Percentiles rank a stretch among this genome's conserved stretches.
Conservation (phyloP, 345 rosid genomes). For the Lumnitzera racemosa region DNA sequence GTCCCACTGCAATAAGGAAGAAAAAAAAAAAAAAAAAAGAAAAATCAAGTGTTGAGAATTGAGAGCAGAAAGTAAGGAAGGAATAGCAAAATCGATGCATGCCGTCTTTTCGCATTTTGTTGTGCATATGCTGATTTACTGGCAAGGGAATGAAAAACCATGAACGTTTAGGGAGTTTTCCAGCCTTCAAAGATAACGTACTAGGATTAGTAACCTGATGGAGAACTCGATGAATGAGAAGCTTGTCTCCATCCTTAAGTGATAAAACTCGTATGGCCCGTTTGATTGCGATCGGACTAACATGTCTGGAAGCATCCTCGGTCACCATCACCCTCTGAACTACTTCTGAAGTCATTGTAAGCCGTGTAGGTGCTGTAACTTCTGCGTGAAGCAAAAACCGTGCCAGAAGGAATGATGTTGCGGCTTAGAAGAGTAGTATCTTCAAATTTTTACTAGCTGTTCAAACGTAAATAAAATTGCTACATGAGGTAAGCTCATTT, state of each 20-base stretch:
- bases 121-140: background rate
- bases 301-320: constrained; percentile 34
- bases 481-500: no score
- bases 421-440: background rate
- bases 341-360: constrained; percentile 21
- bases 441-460: background rate
- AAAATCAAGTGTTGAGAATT: background rate
- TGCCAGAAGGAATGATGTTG: background rate
- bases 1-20: constrained; percentile 38
- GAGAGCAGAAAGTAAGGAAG: background rate
- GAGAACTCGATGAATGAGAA: constrained; percentile 37
- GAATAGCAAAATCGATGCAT: background rate
- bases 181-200: constrained; percentile 40
- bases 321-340: constrained; percentile 38
- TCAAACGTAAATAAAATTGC: no score
- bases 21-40: background rate
- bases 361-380: background rate
- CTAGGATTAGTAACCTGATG: constrained; percentile 64
- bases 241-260: constrained; percentile 38
- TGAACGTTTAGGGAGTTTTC: constrained; percentile 23
- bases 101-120: background rate
- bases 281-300: constrained; percentile 20
- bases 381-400: background rate
- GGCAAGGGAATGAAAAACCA: constrained; percentile 5
- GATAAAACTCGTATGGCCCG: constrained; percentile 21